A percentile compares a stretch with the other conserved stretches of the same genome.
Conservation (phyloP, 495 filamentous ascomycete species). For the Penicillium roqueforti region DNA sequence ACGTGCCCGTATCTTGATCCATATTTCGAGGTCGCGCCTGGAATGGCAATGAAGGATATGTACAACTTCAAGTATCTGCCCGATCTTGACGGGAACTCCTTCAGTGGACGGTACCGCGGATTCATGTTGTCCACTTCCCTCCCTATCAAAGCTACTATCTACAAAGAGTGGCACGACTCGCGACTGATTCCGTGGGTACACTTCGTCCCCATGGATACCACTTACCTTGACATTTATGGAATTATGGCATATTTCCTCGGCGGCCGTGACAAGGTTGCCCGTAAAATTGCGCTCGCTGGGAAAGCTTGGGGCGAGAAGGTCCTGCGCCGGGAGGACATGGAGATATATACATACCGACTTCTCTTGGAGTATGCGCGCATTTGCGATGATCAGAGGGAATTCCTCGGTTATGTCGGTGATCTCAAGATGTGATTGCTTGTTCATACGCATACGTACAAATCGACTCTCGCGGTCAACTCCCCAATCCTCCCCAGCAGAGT, state of each 20-base stretch:
- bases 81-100: slow-evolving; percentile 54
- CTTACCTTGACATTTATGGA: slow-evolving; percentile 41
- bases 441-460: neutral
- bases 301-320: slow-evolving; percentile 38
- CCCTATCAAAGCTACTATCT: slow-evolving; percentile 47
- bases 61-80: slow-evolving; percentile 51
- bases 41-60: slow-evolving; percentile 45
- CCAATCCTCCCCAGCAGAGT: neutral
- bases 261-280: slow-evolving; percentile 30
- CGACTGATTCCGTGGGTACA: slow-evolving; percentile 54
- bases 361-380: slow-evolving; percentile 37
- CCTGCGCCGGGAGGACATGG: slow-evolving; percentile 37
- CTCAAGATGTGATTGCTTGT: neutral
- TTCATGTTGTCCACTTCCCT: slow-evolving; percentile 42
- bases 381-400: slow-evolving; percentile 17
- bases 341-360: slow-evolving; percentile 41
- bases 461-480: neutral
- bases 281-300: slow-evolving; percentile 42
- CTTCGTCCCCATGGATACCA: slow-evolving; percentile 45
- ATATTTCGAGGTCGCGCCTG: slow-evolving; percentile 35
- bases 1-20: slow-evolving; percentile 48
- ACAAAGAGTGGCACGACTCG: slow-evolving; percentile 57
- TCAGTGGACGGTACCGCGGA: slow-evolving; percentile 47
- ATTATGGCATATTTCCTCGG: slow-evolving; percentile 37
- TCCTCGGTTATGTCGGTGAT: slow-evolving; percentile 4